Evolutionary conservation across 805 yeast genomes (phyloP).

Genomic region (Candida ortonii): DNA sequence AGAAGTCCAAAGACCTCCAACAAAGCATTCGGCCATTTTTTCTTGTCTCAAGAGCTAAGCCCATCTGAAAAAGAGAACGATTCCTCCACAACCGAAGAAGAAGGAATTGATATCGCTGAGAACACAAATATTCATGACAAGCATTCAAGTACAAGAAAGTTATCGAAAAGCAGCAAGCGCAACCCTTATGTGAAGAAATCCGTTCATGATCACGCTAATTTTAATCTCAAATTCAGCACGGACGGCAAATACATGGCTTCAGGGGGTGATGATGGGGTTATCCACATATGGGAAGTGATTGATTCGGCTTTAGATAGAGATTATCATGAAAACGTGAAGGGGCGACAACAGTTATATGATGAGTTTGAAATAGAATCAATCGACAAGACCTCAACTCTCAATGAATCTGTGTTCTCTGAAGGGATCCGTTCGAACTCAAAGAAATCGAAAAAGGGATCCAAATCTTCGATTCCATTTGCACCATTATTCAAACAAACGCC

Average conservation of each 20-base stretch:
- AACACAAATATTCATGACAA: conserved; percentile 8
- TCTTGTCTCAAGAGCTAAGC: conserved; percentile 63
- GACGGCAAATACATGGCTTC: conserved; percentile 85
- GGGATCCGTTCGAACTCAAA: conserved; percentile 1
- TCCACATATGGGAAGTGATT: conserved; percentile 78
- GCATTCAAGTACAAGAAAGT: conserved; percentile 6
- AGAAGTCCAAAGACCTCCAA: conserved; percentile 44
- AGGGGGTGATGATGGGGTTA: conserved; percentile 71
- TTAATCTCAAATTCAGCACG: conserved; percentile 66
- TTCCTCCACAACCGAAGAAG: conserved; percentile 3
- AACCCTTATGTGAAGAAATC: conserved; percentile 6
- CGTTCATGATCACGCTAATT: conserved; percentile 48
- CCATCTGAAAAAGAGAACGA: conserved; percentile 13
- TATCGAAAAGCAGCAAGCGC: not conserved
- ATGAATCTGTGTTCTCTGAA: conserved; percentile 13
- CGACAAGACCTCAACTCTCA: conserved; percentile 15
- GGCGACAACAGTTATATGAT: conserved; percentile 2
- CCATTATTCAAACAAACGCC: conserved; percentile 79
- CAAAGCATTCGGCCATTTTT: conserved; percentile 47
- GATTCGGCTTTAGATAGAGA: conserved; percentile 65
- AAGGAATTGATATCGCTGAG: conserved; percentile 8
- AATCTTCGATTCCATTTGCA: conserved; percentile 44
- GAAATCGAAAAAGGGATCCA: conserved; percentile 14
- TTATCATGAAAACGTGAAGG: conserved; percentile 1
- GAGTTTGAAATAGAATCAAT: conserved; percentile 13